Conservation (phyloP, 805 yeast genomes). For the Yarrowia keelungensis region DNA sequence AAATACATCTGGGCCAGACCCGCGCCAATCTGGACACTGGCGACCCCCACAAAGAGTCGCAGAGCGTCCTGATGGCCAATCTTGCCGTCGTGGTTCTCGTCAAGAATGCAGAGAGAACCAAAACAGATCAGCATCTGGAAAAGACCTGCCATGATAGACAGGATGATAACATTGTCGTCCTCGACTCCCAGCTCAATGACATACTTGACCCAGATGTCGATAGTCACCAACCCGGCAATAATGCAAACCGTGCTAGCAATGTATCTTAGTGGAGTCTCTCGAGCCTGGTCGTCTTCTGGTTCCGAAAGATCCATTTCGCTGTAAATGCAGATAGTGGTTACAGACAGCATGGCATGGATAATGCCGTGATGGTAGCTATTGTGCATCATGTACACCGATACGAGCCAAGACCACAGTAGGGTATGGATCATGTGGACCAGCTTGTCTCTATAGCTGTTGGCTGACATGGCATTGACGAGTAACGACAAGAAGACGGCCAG, state of each 20-base stretch:
- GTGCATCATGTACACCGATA: conserved; percentile 14
- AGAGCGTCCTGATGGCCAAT: background rate
- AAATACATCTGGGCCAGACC: conserved; percentile 3
- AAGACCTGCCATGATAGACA: background rate
- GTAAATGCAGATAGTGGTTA: conserved; percentile 30
- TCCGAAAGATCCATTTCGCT: conserved; percentile 25
- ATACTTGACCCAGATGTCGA: conserved; percentile 2
- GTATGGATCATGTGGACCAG: conserved; percentile 25
- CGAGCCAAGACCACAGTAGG: conserved; percentile 10
- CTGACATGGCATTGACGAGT: conserved; percentile 3
- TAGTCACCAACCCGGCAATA: background rate
- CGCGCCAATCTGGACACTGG: conserved; percentile 4
- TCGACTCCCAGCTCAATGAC: background rate
- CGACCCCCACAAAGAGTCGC: background rate
- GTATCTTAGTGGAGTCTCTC: conserved; percentile 4
- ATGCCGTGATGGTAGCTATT: conserved; percentile 11
- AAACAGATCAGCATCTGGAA: conserved; percentile 23
- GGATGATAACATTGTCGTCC: background rate
- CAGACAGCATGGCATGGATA: conserved; percentile 17
- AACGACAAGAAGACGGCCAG: conserved; percentile 15
- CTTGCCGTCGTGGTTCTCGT: conserved; percentile 4
- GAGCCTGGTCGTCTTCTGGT: background rate
- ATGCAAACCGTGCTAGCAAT: conserved; percentile 15
- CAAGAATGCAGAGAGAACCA: conserved; percentile 1
- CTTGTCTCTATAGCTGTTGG: conserved; percentile 9